Evolutionary conservation across 2,329 filamentous ascomycete genomes (phyloP).

Genomic region (Aotearoamyces nothofagi): DNA sequence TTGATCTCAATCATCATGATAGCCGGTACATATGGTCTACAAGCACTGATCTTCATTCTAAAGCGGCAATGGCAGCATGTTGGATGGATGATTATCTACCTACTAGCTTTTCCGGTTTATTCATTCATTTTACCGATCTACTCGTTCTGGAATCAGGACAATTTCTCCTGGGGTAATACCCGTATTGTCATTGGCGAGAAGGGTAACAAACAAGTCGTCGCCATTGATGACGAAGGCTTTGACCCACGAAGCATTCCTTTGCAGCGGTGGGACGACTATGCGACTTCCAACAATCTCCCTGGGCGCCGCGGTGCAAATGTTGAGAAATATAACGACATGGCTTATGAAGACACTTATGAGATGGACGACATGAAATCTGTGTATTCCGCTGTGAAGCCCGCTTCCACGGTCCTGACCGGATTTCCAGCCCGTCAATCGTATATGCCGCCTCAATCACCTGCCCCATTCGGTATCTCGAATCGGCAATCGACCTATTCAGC

Average conservation of each 20-base stretch:
- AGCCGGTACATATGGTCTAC: conserved; percentile 84
- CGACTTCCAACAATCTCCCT: conserved; percentile 69
- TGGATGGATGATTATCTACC: conserved; percentile 99
- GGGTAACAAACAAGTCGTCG: conserved; percentile 79
- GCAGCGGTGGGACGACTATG: conserved; percentile 96
- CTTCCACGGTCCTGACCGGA: conserved; percentile 75
- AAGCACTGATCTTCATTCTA: conserved; percentile 89
- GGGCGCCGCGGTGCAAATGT: conserved; percentile 64
- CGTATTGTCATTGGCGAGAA: conserved; percentile 94
- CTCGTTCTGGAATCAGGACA: conserved; percentile 99
- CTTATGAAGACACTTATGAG: conserved; percentile 70
- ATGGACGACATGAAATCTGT: conserved; percentile 97
- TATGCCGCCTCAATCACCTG: conserved; percentile 73
- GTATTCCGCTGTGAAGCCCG: conserved; percentile 80
- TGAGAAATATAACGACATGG: conserved; percentile 46
- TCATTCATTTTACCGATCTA: conserved; percentile 84
- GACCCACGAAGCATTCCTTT: conserved; percentile 87
- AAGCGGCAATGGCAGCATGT: conserved; percentile 98
- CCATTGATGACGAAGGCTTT: conserved; percentile 71
- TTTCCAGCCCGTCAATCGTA: conserved; percentile 52
- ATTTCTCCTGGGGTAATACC: conserved; percentile 98
- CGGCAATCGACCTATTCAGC: conserved; percentile 24
- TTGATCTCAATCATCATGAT: conserved; percentile 80
- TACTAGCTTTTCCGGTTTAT: conserved; percentile 89
- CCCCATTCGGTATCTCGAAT: conserved; percentile 41